These are phyloP conservation scores for Lachnellula occidentalis DNA, from an alignment of 2,329 filamentous ascomycete genomes.

Conservation along the genomic window DNA sequence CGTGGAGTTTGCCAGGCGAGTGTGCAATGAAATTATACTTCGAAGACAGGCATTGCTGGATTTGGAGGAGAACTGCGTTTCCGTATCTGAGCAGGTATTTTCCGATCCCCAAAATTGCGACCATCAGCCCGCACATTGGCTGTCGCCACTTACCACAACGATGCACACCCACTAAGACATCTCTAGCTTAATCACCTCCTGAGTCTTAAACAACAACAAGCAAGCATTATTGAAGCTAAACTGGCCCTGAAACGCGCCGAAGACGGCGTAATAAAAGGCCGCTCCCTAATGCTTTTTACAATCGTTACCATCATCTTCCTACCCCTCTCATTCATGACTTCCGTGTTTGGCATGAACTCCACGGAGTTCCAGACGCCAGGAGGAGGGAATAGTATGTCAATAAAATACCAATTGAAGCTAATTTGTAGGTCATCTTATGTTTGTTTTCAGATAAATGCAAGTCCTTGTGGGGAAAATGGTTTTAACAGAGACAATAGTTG, in stretches of 20 bases:
- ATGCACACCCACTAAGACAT: not conserved
- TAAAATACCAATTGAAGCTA: conserved; percentile 8
- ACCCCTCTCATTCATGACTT: conserved; percentile 18
- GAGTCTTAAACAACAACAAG: conserved; percentile 41
- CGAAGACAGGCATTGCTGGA: not conserved
- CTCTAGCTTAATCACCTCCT: conserved; percentile 31
- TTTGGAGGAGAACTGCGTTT: not conserved
- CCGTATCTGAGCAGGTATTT: conserved; percentile 3
- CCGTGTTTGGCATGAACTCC: conserved; percentile 17
- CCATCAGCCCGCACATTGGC: not conserved
- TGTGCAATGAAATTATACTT: not conserved
- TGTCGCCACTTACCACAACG: not conserved
- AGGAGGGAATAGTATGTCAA: conserved; percentile 7
- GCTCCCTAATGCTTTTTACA: conserved; percentile 18
- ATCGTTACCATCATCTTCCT: conserved; percentile 19
- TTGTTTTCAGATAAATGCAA: not conserved
- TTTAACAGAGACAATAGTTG: not conserved
- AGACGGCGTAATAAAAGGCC: conserved; percentile 37
- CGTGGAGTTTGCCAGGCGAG: not conserved
- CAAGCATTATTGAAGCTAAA: conserved; percentile 39
- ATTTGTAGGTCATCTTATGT: conserved; percentile 2
- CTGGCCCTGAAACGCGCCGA: conserved; percentile 36
- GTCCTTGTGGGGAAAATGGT: no score
- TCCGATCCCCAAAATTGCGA: not conserved
- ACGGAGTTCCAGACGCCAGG: conserved; percentile 5